phyloP scores from a whole-genome alignment of 768 basidiomycete genomes.

The Tylopilus plumbeoviolaceoides region DNA sequence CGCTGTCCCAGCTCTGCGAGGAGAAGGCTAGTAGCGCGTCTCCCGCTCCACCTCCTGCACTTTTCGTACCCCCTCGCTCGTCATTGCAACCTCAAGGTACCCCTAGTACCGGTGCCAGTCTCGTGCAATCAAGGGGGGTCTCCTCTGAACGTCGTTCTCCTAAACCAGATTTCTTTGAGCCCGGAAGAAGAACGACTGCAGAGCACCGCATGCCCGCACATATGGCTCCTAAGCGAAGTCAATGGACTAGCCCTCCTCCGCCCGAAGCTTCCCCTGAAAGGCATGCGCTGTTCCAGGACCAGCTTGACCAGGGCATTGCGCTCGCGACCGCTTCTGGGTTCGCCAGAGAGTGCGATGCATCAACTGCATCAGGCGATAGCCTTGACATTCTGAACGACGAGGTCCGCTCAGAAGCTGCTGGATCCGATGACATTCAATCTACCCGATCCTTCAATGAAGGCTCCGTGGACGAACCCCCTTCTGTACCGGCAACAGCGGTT shows the following conservation, averaged over 20 bases:
- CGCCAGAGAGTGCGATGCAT: slow-evolving; percentile 50
- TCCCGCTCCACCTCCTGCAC: slow-evolving; percentile 36
- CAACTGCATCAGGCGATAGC: slow-evolving; percentile 57
- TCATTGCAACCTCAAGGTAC: slow-evolving; percentile 63
- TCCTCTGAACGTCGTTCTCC: slow-evolving; percentile 51
- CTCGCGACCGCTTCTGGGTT: slow-evolving; percentile 63
- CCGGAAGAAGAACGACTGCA: slow-evolving; percentile 31
- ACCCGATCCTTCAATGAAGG: slow-evolving; percentile 63
- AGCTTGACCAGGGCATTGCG: slow-evolving; percentile 61
- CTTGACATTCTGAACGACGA: slow-evolving; percentile 63
- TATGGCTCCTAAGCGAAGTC: slow-evolving; percentile 75
- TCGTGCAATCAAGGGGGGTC: slow-evolving; percentile 46
- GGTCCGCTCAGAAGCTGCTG: slow-evolving; percentile 50
- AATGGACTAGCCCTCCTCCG: slow-evolving; percentile 86
- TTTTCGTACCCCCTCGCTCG: slow-evolving; percentile 44
- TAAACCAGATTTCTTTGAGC: slow-evolving; percentile 43
- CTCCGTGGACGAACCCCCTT: slow-evolving; percentile 17
- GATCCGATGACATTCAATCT: slow-evolving; percentile 68
- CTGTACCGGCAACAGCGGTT: slow-evolving; percentile 9
- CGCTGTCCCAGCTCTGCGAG: slow-evolving; percentile 87
- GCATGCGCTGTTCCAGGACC: slow-evolving; percentile 62
- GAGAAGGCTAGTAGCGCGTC: slow-evolving; percentile 62
- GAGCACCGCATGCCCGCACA: slow-evolving; percentile 51
- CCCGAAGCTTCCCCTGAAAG: slow-evolving; percentile 67
- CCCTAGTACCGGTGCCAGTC: slow-evolving; percentile 62